A percentile compares a stretch with the other conserved stretches of the same genome.
These are phyloP conservation scores for Trichoderma guizhouense DNA, from an alignment of 2,329 filamentous ascomycete genomes.

Conservation along the genomic window DNA sequence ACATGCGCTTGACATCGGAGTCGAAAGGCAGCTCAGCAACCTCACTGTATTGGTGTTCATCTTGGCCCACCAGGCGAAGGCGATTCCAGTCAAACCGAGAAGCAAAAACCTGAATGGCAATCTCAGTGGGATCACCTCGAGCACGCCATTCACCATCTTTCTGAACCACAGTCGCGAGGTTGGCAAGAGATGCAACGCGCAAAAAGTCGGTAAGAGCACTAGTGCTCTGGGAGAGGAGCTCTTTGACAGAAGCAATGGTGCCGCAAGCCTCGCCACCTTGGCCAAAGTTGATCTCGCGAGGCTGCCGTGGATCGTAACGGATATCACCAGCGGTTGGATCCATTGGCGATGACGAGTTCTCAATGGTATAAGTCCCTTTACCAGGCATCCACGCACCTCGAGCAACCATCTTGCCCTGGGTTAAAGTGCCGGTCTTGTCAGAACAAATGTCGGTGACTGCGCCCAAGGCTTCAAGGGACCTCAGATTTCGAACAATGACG, in stretches of 20 bases:
- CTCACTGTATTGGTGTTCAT: constrained; percentile 46
- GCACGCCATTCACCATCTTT: constrained; percentile 56
- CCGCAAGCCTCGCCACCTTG: constrained; percentile 29
- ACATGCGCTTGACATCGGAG: not conserved
- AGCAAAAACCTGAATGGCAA: constrained; percentile 72
- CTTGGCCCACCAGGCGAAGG: constrained; percentile 50
- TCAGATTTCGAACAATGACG: not conserved
- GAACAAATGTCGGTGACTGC: not conserved
- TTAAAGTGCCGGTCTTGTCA: not conserved
- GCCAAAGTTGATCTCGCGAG: not conserved
- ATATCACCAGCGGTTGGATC: not conserved
- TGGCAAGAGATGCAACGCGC: not conserved
- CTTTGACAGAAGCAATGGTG: constrained; percentile 27
- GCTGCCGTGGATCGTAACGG: not conserved
- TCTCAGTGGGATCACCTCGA: constrained; percentile 63
- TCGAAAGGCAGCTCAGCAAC: not conserved
- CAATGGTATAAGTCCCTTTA: not conserved
- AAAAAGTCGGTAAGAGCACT: not conserved
- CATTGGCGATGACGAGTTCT: not conserved
- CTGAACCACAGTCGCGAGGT: constrained; percentile 44
- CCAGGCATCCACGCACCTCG: not conserved
- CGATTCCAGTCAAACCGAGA: constrained; percentile 64
- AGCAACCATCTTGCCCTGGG: not conserved
- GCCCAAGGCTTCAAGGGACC: not conserved
- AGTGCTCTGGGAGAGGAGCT: not conserved